Conservation (phyloP, 345 rosid species). For the Acer negundo region DNA sequence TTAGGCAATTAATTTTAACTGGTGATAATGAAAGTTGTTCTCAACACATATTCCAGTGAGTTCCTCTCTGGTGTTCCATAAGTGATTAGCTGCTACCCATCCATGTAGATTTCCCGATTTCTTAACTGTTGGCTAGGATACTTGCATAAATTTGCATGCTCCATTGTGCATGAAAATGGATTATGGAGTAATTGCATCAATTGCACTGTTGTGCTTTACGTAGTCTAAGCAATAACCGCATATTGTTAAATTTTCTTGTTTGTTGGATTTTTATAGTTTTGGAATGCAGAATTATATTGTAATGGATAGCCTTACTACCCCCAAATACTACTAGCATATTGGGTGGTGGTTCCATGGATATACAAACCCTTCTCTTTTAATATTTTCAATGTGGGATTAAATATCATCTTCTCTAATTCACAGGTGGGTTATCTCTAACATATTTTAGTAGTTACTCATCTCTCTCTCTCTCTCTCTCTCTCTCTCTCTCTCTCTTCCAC, state of each 20-base stretch:
- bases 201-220: background rate
- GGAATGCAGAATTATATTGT: background rate
- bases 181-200: background rate
- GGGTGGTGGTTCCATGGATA: background rate
- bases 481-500: background rate
- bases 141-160: background rate
- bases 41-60: constrained; percentile 78
- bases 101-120: background rate
- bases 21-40: constrained; percentile 88
- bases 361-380: background rate
- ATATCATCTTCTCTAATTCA: background rate
- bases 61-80: constrained; percentile 1
- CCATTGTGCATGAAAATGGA: background rate
- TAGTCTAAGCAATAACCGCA: background rate
- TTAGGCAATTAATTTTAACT: constrained; percentile 62
- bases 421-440: background rate
- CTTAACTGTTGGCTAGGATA: background rate
- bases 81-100: background rate
- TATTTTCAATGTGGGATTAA: background rate
- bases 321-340: background rate
- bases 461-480: background rate
- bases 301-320: background rate
- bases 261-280: background rate
- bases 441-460: background rate
- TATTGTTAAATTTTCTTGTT: background rate